Evolutionary conservation across 2,329 filamentous ascomycete genomes (phyloP).

Genomic region (Colletotrichum trifolii): DNA sequence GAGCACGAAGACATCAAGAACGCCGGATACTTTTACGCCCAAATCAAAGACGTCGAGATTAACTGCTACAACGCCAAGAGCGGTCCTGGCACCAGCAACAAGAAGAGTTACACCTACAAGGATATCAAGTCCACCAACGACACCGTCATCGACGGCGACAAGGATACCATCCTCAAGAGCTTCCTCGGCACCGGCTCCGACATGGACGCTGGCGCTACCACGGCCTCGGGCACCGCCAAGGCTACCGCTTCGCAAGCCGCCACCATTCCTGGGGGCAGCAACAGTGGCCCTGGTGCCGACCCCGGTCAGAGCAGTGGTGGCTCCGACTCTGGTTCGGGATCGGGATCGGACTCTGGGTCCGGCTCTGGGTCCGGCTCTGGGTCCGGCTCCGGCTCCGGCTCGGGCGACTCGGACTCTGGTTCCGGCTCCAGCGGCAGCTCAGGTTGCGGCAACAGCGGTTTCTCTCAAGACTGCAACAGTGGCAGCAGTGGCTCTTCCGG

Average conservation of each 20-base stretch:
- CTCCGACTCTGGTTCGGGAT: slow-evolving; percentile 34
- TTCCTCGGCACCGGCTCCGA: slow-evolving; percentile 85
- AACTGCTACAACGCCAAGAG: slow-evolving; percentile 80
- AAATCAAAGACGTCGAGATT: slow-evolving; percentile 80
- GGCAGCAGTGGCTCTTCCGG: slow-evolving; percentile 17
- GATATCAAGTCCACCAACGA: slow-evolving; percentile 74
- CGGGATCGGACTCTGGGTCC: slow-evolving; percentile 31
- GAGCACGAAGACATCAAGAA: slow-evolving; percentile 80
- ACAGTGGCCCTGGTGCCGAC: slow-evolving; percentile 41
- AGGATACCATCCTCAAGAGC: slow-evolving; percentile 80
- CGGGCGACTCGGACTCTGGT: background rate
- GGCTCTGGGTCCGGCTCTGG: slow-evolving; percentile 28
- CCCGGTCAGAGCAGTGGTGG: slow-evolving; percentile 42
- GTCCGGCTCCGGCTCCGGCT: slow-evolving; percentile 22
- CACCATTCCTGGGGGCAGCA: slow-evolving; percentile 46
- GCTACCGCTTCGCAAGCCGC: slow-evolving; percentile 37
- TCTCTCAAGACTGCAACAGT: slow-evolving; percentile 52
- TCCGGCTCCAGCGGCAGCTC: slow-evolving; percentile 37
- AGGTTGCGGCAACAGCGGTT: slow-evolving; percentile 51
- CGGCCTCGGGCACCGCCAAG: slow-evolving; percentile 35
- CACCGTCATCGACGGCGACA: slow-evolving; percentile 80
- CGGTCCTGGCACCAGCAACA: slow-evolving; percentile 74
- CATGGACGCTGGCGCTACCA: slow-evolving; percentile 61
- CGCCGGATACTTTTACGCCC: slow-evolving; percentile 89
- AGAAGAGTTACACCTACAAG: slow-evolving; percentile 81